These are phyloP conservation scores for Lasiosphaeria miniovina DNA, from an alignment of 495 filamentous ascomycete genomes.

Conservation along the genomic window DNA sequence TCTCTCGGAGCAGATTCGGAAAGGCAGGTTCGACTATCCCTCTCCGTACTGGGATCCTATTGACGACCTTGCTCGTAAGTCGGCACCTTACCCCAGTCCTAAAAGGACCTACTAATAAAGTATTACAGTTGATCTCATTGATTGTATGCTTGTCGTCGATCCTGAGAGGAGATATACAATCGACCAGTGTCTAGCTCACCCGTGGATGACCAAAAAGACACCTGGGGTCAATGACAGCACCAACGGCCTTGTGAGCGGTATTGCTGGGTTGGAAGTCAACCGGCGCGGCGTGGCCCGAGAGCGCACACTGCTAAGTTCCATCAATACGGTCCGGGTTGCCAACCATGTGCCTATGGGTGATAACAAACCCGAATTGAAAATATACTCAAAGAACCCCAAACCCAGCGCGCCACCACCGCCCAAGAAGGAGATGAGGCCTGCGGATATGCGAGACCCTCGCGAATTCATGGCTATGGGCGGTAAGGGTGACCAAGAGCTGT, in stretches of 20 bases:
- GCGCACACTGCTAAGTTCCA: constrained; percentile 75
- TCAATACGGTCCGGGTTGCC: constrained; percentile 74
- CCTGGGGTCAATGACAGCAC: constrained; percentile 75
- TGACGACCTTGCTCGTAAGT: constrained; percentile 70
- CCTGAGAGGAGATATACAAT: constrained; percentile 79
- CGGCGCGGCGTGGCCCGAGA: constrained; percentile 76
- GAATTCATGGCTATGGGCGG: constrained; percentile 82
- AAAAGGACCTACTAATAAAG: constrained; percentile 1
- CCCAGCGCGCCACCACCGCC: constrained; percentile 15
- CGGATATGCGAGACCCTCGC: constrained; percentile 58
- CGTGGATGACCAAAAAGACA: constrained; percentile 68
- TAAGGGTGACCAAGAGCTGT: constrained; percentile 76
- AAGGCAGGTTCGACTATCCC: constrained; percentile 87
- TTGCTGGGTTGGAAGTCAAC: constrained; percentile 78
- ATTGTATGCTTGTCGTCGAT: constrained; percentile 88
- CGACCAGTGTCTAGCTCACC: constrained; percentile 86
- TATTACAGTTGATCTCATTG: constrained; percentile 77
- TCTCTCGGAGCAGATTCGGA: constrained; percentile 85
- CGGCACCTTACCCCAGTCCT: background rate
- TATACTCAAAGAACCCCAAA: constrained; percentile 72
- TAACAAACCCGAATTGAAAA: constrained; percentile 61
- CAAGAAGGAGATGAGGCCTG: constrained; percentile 57
- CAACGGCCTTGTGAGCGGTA: constrained; percentile 81
- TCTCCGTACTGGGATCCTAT: constrained; percentile 97
- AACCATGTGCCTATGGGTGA: constrained; percentile 55